Percentiles rank a stretch among this genome's conserved stretches.
These are phyloP conservation scores for Aspergillus pseudotamarii DNA, from an alignment of 2,329 filamentous ascomycete genomes.

Conservation along the genomic window DNA sequence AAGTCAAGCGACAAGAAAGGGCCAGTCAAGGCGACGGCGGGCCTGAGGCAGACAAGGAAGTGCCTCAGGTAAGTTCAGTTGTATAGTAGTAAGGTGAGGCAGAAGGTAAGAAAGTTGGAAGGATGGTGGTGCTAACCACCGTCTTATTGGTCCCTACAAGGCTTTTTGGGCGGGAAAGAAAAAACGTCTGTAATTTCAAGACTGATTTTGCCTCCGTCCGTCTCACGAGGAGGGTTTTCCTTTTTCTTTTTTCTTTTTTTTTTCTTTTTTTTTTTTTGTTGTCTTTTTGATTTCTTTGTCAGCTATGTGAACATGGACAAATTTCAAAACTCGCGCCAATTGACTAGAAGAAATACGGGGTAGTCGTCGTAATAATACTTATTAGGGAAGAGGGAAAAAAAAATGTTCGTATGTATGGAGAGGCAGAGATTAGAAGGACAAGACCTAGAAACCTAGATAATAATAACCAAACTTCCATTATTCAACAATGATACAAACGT, in stretches of 20 bases:
- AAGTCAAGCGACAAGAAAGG: slow-evolving; percentile 8
- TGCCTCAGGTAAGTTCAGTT: not conserved
- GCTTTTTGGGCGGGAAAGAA: slow-evolving; percentile 17
- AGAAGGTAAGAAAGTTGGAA: slow-evolving; percentile 4
- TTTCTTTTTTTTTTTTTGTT: not conserved
- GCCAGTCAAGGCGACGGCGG: slow-evolving; percentile 2
- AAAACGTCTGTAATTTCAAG: slow-evolving; percentile 18
- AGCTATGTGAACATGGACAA: slow-evolving; percentile 6
- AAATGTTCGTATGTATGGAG: slow-evolving; percentile 6
- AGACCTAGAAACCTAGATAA: slow-evolving; percentile 7
- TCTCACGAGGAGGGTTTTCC: slow-evolving; percentile 2
- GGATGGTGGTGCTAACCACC: slow-evolving; percentile 22
- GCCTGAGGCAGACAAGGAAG: slow-evolving; percentile 9
- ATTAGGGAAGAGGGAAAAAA: slow-evolving; percentile 5
- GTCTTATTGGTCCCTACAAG: slow-evolving; percentile 27
- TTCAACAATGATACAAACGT: slow-evolving; percentile 24
- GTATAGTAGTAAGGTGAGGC: slow-evolving; percentile 6
- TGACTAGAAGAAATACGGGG: slow-evolving; percentile 6
- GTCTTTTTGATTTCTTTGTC: slow-evolving; percentile 6
- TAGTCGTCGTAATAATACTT: slow-evolving; percentile 4
- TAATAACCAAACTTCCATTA: slow-evolving; percentile 10
- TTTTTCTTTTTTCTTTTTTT: not conserved
- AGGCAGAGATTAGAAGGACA: slow-evolving; percentile 12
- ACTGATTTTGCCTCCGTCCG: slow-evolving; percentile 12
- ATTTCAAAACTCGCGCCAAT: slow-evolving; percentile 3